A percentile compares a stretch with the other conserved stretches of the same genome.
These are phyloP conservation scores for Aspergillus udagawae DNA, from an alignment of 2,329 filamentous ascomycete species.

Conservation along the genomic window DNA sequence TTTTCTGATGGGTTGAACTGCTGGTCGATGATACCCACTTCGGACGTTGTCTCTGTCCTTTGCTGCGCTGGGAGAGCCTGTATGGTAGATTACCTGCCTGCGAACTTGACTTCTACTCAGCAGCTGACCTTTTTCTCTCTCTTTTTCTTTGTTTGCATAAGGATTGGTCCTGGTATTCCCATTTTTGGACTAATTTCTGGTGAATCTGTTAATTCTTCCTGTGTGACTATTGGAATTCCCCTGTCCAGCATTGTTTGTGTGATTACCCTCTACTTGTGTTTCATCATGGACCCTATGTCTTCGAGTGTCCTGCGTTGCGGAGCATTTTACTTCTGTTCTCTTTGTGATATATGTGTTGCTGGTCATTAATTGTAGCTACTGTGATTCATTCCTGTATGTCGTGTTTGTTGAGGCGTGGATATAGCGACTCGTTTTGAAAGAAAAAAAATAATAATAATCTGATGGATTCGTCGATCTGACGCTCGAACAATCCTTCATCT, in stretches of 20 bases:
- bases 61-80: neutral
- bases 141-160: neutral
- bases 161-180: constrained; percentile 10
- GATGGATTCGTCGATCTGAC: neutral
- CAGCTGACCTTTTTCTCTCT: neutral
- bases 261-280: constrained; percentile 3
- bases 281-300: constrained; percentile 11
- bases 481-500: neutral
- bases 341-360: constrained; percentile 13
- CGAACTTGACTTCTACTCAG: neutral
- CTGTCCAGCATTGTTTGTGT: neutral
- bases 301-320: neutral
- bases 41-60: neutral
- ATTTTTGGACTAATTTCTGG: constrained; percentile 11
- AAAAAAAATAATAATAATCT: neutral
- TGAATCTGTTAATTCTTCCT: constrained; percentile 6
- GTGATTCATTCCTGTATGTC: neutral
- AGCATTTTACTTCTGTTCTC: constrained; percentile 1
- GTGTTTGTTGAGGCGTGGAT: neutral
- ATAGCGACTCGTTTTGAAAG: neutral
- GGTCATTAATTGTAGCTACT: neutral
- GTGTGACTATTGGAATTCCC: neutral
- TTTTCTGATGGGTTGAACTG: constrained; percentile 7
- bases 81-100: neutral
- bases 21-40: constrained; percentile 9